These are phyloP conservation scores for Hygrophoropsis aurantiaca DNA, from an alignment of 768 basidiomycete genomes.

Conservation along the genomic window DNA sequence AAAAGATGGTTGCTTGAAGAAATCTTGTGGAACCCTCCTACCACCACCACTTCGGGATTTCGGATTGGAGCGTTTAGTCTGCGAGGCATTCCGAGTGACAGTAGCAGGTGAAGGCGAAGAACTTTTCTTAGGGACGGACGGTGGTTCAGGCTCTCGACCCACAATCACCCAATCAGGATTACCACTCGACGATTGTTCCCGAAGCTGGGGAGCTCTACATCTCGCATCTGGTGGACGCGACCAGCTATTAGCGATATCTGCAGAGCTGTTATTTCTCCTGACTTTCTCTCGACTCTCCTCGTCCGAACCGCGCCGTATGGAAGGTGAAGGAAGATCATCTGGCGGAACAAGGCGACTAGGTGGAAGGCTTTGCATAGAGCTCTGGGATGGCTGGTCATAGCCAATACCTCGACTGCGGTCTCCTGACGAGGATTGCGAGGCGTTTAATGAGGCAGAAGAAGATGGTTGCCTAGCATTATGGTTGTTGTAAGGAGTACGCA, in stretches of 20 bases:
- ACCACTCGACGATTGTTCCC: slow-evolving; percentile 1
- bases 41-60: slow-evolving; percentile 20
- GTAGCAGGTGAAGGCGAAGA: slow-evolving; percentile 6
- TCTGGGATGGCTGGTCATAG: slow-evolving; percentile 16
- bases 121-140: slow-evolving; percentile 8
- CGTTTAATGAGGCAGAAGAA: slow-evolving; percentile 31
- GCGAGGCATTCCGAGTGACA: slow-evolving; percentile 14
- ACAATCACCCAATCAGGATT: slow-evolving; percentile 8
- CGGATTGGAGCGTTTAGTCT: slow-evolving; percentile 18
- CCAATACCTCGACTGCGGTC: slow-evolving; percentile 24
- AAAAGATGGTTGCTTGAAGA: slow-evolving; percentile 34
- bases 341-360: slow-evolving; percentile 28
- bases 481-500: slow-evolving; percentile 34
- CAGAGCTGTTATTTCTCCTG: slow-evolving; percentile 22
- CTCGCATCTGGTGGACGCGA: slow-evolving; percentile 5
- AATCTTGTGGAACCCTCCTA: slow-evolving; percentile 20
- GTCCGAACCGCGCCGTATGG: slow-evolving; percentile 27
- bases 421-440: slow-evolving; percentile 17
- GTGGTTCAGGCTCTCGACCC: slow-evolving; percentile 18
- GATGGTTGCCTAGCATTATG: slow-evolving; percentile 42
- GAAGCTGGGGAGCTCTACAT: not conserved
- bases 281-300: slow-evolving; percentile 23
- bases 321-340: slow-evolving; percentile 26
- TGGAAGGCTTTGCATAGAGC: slow-evolving; percentile 13
- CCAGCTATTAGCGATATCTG: slow-evolving; percentile 11